A percentile compares a stretch with the other conserved stretches of the same genome.
phyloP scores from a whole-genome alignment of 305 asterid species.

The Fraxinus floribunda region DNA sequence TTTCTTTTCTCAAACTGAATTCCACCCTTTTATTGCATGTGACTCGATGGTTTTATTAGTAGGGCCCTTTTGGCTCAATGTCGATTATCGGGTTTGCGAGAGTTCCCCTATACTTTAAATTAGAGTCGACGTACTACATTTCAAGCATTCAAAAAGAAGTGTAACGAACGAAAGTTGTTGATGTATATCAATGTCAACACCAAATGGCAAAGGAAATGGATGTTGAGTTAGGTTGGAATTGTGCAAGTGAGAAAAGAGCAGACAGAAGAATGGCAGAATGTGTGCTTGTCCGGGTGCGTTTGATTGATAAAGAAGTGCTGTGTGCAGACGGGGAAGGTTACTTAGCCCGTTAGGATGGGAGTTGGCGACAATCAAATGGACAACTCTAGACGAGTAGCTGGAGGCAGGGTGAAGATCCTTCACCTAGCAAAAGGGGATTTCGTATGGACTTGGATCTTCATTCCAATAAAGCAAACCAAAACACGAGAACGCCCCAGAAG shows the following conservation, averaged over 20 bases:
- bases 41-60: background rate
- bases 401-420: background rate
- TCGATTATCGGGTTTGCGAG: background rate
- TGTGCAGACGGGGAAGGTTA: background rate
- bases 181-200: background rate
- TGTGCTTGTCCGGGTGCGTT: background rate
- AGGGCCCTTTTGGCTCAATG: background rate
- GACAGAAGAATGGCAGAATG: background rate
- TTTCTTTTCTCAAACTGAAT: background rate
- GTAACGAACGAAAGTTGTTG: background rate
- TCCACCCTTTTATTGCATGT: background rate
- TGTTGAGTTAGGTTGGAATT: background rate
- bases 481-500: background rate
- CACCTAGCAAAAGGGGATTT: background rate
- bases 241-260: background rate
- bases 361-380: background rate
- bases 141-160: background rate
- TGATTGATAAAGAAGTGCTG: background rate
- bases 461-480: background rate
- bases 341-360: background rate
- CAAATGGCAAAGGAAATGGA: background rate
- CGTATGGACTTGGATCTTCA: background rate
- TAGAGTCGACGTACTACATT: background rate
- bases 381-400: background rate
- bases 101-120: background rate